These are phyloP conservation scores for Nevesoporus exiguus DNA, from an alignment of 768 basidiomycete species.

Conservation along the genomic window DNA sequence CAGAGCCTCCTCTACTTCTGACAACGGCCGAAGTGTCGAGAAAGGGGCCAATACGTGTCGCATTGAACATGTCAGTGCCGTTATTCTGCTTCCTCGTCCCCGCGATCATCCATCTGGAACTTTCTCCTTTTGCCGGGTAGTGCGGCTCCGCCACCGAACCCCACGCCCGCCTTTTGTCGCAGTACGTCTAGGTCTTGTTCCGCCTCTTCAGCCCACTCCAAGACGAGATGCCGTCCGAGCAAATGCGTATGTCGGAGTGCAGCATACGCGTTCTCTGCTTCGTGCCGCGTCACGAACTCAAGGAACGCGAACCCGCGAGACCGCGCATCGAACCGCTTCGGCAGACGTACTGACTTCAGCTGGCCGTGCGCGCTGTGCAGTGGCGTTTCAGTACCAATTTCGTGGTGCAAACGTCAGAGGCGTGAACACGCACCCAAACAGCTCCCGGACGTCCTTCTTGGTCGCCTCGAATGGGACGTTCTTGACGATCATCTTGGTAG, in stretches of 20 bases:
- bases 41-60: not conserved
- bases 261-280: constrained; percentile 86
- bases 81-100: constrained; percentile 29
- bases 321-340: constrained; percentile 85
- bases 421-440: constrained; percentile 71
- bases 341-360: constrained; percentile 91
- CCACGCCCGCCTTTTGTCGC: constrained; percentile 76
- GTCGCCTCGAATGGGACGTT: constrained; percentile 97
- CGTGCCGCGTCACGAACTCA: constrained; percentile 85
- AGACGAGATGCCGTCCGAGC: constrained; percentile 89
- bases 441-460: constrained; percentile 84
- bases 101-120: constrained; percentile 48
- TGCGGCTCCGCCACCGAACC: constrained; percentile 63
- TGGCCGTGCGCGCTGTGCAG: constrained; percentile 76
- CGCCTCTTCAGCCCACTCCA: constrained; percentile 89
- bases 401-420: not conserved
- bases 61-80: not conserved
- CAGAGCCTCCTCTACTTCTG: too few species aligned
- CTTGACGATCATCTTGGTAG: constrained; percentile 97
- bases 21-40: too few species aligned
- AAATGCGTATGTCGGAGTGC: constrained; percentile 93
- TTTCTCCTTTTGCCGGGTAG: constrained; percentile 78
- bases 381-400: not conserved
- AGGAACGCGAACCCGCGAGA: constrained; percentile 96
- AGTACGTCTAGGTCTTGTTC: constrained; percentile 75